A percentile compares a stretch with the other conserved stretches of the same genome.
Conservation (phyloP, 805 yeast genomes). For the Starmerella apis region DNA sequence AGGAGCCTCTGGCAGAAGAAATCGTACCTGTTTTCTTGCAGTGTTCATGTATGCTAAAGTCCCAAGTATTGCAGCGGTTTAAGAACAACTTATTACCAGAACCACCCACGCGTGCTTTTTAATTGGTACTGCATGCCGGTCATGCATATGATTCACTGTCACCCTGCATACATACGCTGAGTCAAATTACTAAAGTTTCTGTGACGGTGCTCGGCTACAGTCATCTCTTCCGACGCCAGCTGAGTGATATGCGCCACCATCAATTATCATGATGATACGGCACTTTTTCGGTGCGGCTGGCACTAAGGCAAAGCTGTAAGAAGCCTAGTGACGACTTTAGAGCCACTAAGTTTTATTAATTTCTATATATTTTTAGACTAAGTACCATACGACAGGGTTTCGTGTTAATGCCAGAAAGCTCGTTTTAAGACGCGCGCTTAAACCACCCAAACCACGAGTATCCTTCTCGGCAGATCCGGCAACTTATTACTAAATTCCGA, state of each 20-base stretch:
- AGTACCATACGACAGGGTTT: too few relatives aligned
- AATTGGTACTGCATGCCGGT: not conserved
- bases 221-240: not conserved
- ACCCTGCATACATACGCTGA: conserved; percentile 1
- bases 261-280: not conserved
- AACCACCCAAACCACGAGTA: too few relatives aligned
- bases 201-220: not conserved
- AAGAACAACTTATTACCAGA: not conserved
- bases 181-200: not conserved
- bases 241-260: not conserved
- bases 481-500: too few relatives aligned
- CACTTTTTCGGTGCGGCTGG: too few relatives aligned
- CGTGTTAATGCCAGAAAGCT: too few relatives aligned
- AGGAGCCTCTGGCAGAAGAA: conserved; percentile 3
- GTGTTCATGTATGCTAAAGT: not conserved
- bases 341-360: too few relatives aligned
- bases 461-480: too few relatives aligned
- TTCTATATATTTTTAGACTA: too few relatives aligned
- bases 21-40: not conserved
- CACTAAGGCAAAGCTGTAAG: too few relatives aligned
- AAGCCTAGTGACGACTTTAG: too few relatives aligned
- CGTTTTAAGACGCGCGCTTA: too few relatives aligned
- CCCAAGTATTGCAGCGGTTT: not conserved
- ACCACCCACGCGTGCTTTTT: not conserved
- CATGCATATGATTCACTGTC: not conserved